Conservation (phyloP, 352 stramenopile genomes). For the Phytophthora brassicae region DNA sequence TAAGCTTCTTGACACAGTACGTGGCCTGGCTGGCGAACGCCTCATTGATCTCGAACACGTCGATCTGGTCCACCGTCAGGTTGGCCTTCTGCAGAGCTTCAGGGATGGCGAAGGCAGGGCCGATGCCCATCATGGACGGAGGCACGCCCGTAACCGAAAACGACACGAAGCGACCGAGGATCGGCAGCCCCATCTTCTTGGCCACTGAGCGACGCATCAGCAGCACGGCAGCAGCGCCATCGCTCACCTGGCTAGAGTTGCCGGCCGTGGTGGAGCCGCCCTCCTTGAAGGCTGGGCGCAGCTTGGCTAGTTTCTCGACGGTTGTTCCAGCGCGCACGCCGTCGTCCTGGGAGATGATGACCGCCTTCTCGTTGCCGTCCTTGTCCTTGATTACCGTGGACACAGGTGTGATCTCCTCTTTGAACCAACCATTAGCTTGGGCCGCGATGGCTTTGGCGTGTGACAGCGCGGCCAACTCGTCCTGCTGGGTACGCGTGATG, state of each 20-base stretch:
- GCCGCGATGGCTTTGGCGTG: constrained; percentile 76
- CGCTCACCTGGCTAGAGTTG: constrained; percentile 88
- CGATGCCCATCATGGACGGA: constrained; percentile 88
- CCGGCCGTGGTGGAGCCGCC: constrained; percentile 75
- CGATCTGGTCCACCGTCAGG: constrained; percentile 77
- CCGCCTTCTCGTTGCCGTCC: constrained; percentile 74
- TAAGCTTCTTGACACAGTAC: constrained; percentile 82
- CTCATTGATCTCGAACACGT: constrained; percentile 93
- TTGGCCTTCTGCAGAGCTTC: constrained; percentile 68
- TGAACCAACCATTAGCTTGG: constrained; percentile 83
- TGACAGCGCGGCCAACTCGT: constrained; percentile 72
- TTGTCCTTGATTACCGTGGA: constrained; percentile 69
- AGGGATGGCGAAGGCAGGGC: constrained; percentile 80
- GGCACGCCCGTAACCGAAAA: constrained; percentile 83
- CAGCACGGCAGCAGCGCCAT: constrained; percentile 87
- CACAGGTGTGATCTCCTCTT: constrained; percentile 89
- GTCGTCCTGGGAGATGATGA: constrained; percentile 79
- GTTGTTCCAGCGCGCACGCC: constrained; percentile 72
- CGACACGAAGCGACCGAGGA: constrained; percentile 86
- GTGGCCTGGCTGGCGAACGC: constrained; percentile 88
- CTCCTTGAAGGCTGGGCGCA: constrained; percentile 83
- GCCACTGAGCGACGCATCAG: constrained; percentile 85
- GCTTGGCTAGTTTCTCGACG: constrained; percentile 62
- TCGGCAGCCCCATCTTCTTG: constrained; percentile 73
- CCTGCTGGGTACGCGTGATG: constrained; percentile 74